Percentiles rank a stretch among this genome's conserved stretches.
These are phyloP conservation scores for Fusarium sp. DNA, from an alignment of 2,329 filamentous ascomycete genomes.

Conservation along the genomic window DNA sequence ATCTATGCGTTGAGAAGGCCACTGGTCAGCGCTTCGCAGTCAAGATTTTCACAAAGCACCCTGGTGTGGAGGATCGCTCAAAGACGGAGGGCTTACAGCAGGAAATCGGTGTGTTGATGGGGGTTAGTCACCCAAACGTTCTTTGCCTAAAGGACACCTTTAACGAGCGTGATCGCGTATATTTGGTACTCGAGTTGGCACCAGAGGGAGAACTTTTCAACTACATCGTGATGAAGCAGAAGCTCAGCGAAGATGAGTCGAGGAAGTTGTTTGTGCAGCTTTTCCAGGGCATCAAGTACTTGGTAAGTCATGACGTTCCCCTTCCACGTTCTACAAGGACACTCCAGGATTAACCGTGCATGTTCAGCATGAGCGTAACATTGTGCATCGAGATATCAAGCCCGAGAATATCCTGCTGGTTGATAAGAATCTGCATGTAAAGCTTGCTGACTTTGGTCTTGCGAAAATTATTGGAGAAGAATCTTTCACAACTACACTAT, in stretches of 20 bases:
- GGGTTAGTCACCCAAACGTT: constrained; percentile 93
- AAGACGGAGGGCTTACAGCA: constrained; percentile 90
- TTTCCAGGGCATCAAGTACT: constrained; percentile 92
- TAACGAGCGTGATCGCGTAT: constrained; percentile 89
- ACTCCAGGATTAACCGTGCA: neutral
- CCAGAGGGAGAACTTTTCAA: constrained; percentile 96
- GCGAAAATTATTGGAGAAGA: constrained; percentile 99
- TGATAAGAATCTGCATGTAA: constrained; percentile 85
- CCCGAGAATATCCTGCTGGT: constrained; percentile 93
- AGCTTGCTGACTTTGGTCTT: constrained; percentile 94
- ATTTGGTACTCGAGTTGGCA: constrained; percentile 89
- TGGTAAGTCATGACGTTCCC: constrained; percentile 68
- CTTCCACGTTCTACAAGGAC: neutral
- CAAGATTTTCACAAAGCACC: constrained; percentile 90
- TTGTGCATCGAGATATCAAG: constrained; percentile 98
- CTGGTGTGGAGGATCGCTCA: constrained; percentile 82
- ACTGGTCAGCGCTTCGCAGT: constrained; percentile 87
- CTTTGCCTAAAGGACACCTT: constrained; percentile 95
- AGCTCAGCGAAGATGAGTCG: constrained; percentile 83
- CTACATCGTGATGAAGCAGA: constrained; percentile 89
- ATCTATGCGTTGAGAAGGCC: constrained; percentile 86
- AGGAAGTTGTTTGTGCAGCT: constrained; percentile 90
- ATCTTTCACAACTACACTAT: constrained; percentile 95
- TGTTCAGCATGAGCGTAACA: constrained; percentile 88
- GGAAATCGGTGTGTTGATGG: constrained; percentile 95